phyloP scores from a whole-genome alignment of 495 filamentous ascomycete species.

The Chlorociboria aeruginascens region DNA sequence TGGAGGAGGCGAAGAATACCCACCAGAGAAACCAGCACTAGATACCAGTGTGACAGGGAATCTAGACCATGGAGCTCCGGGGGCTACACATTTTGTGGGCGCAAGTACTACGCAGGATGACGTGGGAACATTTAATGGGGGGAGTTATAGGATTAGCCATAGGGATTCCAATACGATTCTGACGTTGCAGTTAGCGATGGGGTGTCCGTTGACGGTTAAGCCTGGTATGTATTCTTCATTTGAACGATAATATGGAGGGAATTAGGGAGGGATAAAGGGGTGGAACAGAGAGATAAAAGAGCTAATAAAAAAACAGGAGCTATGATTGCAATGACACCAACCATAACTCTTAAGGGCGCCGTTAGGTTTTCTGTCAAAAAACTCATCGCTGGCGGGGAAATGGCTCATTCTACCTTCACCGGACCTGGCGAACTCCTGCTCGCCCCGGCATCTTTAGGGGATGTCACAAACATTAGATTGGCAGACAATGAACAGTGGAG shows the following conservation, averaged over 20 bases:
- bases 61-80: constrained; percentile 34
- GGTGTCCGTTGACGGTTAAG: constrained; percentile 70
- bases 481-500: constrained; percentile 60
- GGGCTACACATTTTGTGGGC: constrained; percentile 44
- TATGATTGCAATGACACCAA: constrained; percentile 93
- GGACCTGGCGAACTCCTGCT: constrained; percentile 86
- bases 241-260: not conserved
- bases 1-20: constrained; percentile 14
- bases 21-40: constrained; percentile 17
- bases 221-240: constrained; percentile 43
- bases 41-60: constrained; percentile 20
- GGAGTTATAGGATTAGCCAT: constrained; percentile 86
- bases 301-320: constrained; percentile 34
- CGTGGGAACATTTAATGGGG: constrained; percentile 90
- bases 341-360: constrained; percentile 67
- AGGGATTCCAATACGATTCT: constrained; percentile 81
- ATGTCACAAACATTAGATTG: constrained; percentile 72
- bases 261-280: not conserved
- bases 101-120: constrained; percentile 57
- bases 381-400: constrained; percentile 67
- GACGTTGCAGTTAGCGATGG: constrained; percentile 81
- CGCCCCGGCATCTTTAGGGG: constrained; percentile 68
- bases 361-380: constrained; percentile 81
- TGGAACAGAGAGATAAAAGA: not conserved
- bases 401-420: constrained; percentile 69